Conservation (phyloP, 2,329 filamentous ascomycete species). For the Cercospora sesami region DNA sequence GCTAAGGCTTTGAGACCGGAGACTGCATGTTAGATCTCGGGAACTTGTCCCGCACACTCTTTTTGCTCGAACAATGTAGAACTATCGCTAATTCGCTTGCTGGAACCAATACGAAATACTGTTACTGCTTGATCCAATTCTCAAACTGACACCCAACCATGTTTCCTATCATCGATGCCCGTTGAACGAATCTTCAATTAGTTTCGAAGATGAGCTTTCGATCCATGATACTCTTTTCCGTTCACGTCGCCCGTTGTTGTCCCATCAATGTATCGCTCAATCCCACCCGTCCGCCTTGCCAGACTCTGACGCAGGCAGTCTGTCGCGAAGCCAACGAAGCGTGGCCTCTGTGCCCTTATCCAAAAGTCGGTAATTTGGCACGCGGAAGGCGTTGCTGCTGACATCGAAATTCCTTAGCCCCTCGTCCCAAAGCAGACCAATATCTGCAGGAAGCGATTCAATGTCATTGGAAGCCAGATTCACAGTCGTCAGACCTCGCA, state of each 20-base stretch:
- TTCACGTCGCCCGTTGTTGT: too few species aligned
- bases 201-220: background rate
- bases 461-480: constrained; percentile 87
- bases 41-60: background rate
- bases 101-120: background rate
- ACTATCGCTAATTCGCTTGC: background rate
- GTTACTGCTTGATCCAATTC: background rate
- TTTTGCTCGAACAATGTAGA: background rate
- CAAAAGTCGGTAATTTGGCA: constrained; percentile 79
- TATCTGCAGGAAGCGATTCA: constrained; percentile 71
- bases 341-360: constrained; percentile 86
- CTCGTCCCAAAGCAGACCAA: constrained; percentile 72
- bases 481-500: constrained; percentile 72
- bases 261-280: background rate
- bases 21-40: background rate
- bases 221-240: background rate
- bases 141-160: background rate
- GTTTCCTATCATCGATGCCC: background rate
- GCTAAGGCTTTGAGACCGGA: background rate
- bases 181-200: background rate
- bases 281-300: background rate
- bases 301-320: constrained; percentile 23
- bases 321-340: constrained; percentile 73
- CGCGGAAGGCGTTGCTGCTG: constrained; percentile 80
- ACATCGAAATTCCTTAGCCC: constrained; percentile 70